Evolutionary conservation across 345 rosid species (phyloP), one percentile per base, ranked within the genome.

Genomic region (Populus davidiana): DNA sequence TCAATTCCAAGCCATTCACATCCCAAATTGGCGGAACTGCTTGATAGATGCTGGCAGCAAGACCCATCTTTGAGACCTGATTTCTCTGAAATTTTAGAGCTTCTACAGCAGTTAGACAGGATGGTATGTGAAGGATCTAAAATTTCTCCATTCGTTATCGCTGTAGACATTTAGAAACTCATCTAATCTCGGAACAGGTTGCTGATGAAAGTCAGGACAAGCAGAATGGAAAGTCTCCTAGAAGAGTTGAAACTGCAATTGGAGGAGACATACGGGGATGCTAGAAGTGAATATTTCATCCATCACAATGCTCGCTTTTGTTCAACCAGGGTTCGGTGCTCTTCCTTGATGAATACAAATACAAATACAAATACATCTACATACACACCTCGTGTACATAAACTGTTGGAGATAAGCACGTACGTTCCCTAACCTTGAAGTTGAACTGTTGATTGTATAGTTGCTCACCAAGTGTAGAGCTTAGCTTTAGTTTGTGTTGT

Each of bases 1-100:
- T 64, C 78, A 5, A 88, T 91, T 79, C 91, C 91, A 1, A 71
- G 65, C 49, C 63, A 82, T 43, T 86, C 90, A 67, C 90, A 86
- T 85, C 89, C 85, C 3, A 75, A 83, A 56, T 43, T 91, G 54
- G 86, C 67, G 68, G 88, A 84, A 73, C 78, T 91, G 81, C 86
- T 91, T 44, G 82, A 85, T 77, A 83, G 84, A 80, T 89, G 94
- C 86, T 91, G 94, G 94, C 86, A 88, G 75, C 86, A 67, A 23
- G 89, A 87, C 25, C 88, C 94, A 47, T 86, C 77, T 44, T 67
- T 80, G 80, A 87, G 94, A 80, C 92, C 94, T 6, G 92, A 87
- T 69, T 89, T 91, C 82, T 83, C 89, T 38, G 94, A 89, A 84
- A 85, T 88, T 67, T 50, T 80, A 61, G 82, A 86, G 38, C 35